These are phyloP conservation scores for Eucalyptus paniculata DNA, from an alignment of 345 rosid genomes.

Conservation along the genomic window DNA sequence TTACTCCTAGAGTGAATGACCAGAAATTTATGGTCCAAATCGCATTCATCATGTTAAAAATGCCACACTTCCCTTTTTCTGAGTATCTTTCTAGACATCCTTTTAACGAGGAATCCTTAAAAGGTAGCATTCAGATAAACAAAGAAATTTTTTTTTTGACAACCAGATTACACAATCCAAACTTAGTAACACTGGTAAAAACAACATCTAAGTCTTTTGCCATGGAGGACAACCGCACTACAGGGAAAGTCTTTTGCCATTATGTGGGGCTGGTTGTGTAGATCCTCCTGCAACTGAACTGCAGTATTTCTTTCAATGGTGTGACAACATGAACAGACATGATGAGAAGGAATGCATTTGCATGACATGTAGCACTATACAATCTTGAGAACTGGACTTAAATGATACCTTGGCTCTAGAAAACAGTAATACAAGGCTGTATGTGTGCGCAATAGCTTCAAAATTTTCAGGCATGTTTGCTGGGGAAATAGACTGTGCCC, in stretches of 20 bases:
- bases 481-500: constrained; percentile 91
- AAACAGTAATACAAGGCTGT: constrained; percentile 78
- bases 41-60: not conserved
- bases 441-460: constrained; percentile 93
- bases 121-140: not conserved
- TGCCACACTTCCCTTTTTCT: not conserved
- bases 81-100: not conserved
- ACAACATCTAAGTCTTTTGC: not conserved
- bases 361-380: not conserved
- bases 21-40: not conserved
- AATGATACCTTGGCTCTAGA: constrained; percentile 77
- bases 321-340: not conserved
- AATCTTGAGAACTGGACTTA: not conserved
- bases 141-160: not conserved
- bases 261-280: not conserved
- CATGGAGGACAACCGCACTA: not conserved
- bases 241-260: not conserved
- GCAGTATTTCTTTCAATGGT: not conserved
- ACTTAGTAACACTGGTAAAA: not conserved
- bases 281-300: not conserved
- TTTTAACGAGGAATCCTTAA: not conserved
- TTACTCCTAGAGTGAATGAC: not conserved
- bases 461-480: constrained; percentile 79
- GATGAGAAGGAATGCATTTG: not conserved
- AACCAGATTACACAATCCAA: not conserved